A percentile compares a stretch with the other conserved stretches of the same genome.
These are phyloP conservation scores for Coniochaeta hoffmannii DNA, from an alignment of 2,329 filamentous ascomycete species.

Conservation along the genomic window DNA sequence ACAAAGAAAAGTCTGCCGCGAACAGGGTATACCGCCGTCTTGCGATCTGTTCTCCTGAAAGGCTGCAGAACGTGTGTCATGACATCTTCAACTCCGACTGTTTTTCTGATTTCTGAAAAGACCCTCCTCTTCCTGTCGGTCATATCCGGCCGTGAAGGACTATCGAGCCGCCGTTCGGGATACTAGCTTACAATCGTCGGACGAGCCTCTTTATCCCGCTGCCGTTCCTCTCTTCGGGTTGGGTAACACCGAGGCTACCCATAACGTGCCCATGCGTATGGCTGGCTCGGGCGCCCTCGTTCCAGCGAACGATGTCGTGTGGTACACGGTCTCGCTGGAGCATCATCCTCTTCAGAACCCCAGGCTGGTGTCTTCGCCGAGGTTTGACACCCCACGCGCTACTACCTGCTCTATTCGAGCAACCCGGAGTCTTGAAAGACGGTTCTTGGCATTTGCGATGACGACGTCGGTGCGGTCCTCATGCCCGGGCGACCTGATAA, in stretches of 20 bases:
- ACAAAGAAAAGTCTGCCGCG: not conserved
- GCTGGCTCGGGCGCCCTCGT: not conserved
- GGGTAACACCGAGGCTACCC: not conserved
- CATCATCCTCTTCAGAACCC: not conserved
- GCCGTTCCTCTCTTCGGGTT: not conserved
- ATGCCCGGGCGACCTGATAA: too few relatives aligned
- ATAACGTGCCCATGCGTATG: not conserved
- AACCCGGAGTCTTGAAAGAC: too few relatives aligned
- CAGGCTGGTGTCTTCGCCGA: not conserved
- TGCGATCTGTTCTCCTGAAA: not conserved
- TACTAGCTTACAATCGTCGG: not conserved
- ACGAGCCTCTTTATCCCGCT: not conserved
- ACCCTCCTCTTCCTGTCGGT: not conserved
- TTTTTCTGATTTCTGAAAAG: not conserved
- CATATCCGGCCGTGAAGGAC: not conserved
- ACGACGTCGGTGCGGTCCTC: too few relatives aligned
- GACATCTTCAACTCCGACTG: not conserved
- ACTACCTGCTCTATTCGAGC: not conserved
- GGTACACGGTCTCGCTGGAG: not conserved
- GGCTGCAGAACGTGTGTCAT: not conserved
- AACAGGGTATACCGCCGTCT: not conserved
- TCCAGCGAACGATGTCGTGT: not conserved
- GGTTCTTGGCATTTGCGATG: too few relatives aligned
- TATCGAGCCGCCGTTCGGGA: not conserved
- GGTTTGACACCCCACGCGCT: not conserved